Conservation (phyloP, 306 rosid genomes). For the Mucuna pruriens region DNA sequence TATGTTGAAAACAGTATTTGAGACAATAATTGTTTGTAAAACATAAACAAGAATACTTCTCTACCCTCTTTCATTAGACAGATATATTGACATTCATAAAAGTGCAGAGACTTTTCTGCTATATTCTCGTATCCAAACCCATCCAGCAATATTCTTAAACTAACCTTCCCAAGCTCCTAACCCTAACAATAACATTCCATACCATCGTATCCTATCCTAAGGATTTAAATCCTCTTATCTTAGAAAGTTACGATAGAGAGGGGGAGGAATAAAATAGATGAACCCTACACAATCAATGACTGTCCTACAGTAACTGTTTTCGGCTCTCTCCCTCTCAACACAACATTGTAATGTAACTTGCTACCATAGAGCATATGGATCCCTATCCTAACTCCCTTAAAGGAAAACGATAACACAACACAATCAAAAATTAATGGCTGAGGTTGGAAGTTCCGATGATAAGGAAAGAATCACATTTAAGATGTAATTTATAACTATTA, state of each 20-base stretch:
- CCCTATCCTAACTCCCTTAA: background rate
- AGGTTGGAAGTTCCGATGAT: too few species aligned
- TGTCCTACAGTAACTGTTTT: background rate
- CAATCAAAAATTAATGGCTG: too few species aligned
- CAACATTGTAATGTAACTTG: background rate
- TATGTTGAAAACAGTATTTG: background rate
- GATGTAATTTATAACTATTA: too few species aligned
- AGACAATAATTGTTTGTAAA: too few species aligned
- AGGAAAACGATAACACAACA: background rate
- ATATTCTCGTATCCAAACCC: background rate
- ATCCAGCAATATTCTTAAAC: background rate
- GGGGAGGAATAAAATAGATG: background rate
- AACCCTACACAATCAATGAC: background rate
- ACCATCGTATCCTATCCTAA: too few species aligned
- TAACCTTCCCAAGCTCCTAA: too few species aligned
- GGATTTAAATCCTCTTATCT: background rate
- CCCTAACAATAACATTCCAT: too few species aligned
- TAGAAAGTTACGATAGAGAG: background rate
- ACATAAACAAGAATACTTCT: background rate
- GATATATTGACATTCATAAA: background rate
- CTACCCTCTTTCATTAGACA: background rate
- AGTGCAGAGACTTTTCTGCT: background rate
- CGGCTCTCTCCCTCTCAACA: background rate
- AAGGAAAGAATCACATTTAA: too few species aligned
- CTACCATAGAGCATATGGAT: background rate